Evolutionary conservation across 805 yeast genomes (phyloP), one percentile per base, ranked within the genome.

Genomic region (Kodamaea hsintzibuensis): DNA sequence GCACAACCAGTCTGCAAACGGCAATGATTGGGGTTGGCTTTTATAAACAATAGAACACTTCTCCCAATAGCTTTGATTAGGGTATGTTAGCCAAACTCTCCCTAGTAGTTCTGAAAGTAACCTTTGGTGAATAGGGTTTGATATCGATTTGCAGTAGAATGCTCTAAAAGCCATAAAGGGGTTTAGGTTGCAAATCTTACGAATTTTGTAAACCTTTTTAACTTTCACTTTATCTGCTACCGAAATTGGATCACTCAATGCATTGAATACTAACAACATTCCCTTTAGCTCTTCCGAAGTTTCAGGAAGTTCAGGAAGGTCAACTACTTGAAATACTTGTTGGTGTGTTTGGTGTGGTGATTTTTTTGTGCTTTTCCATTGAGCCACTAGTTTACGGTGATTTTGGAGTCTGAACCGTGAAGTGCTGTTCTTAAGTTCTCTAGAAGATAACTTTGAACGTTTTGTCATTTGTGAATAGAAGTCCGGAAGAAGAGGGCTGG

Each of bases 141-240:
- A 7, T n/a, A 49, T 16, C 2, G 49, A 43, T 38, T 30, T 48
- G 27, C 38, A 43, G 38, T 53, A 53, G 16, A 53, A 53, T 3
- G 52, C 25, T 5, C 55, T 13, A 37, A 53, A 53, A 1, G 55
- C 55, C 7, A 53, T 40, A 30, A 53, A 53, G 7, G 50, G 52
- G 30, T 53, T 53, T 13, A 53, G n/a, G 16, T 44, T 47, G 3
- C 25, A 12, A 40, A 19, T 43, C n/a, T 43, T 43, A 4, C 30
- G 47, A 5, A 22, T 25, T 22, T 25, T 16, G 30, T 10, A n/a
- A 43, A 43, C 13, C 13, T 43, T 13, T 6, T 22, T 22, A 6
- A 22, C 25, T 22, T 22, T 22, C 25, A 4, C 6, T 22, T 22
- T 22, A 6, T 22, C 25, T 22, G 3, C 25, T n/a, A 22, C 35